phyloP scores from a whole-genome alignment of 2,329 filamentous ascomycete species.

The Colletotrichum higginsianum region DNA sequence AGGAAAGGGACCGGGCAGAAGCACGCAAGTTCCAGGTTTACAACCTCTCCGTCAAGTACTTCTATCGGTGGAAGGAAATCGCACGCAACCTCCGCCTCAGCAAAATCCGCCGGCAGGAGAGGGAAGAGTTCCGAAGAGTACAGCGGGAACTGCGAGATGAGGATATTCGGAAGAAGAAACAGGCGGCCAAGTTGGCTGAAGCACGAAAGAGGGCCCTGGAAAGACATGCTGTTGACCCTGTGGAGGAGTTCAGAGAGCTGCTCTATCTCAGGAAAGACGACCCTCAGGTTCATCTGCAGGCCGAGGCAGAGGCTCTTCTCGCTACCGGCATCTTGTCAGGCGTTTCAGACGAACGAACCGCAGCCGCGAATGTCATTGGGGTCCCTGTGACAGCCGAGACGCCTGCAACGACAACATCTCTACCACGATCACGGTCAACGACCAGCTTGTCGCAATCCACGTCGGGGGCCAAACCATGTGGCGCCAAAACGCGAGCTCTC shows the following conservation, averaged over 20 bases:
- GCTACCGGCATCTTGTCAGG: constrained; percentile 60
- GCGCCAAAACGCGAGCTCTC: constrained; percentile 56
- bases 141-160: constrained; percentile 55
- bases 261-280: constrained; percentile 51
- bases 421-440: constrained; percentile 27
- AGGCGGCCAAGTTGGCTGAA: constrained; percentile 46
- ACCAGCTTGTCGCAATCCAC: constrained; percentile 37
- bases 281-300: constrained; percentile 48
- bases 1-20: constrained; percentile 61
- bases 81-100: constrained; percentile 64
- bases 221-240: constrained; percentile 47
- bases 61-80: constrained; percentile 69
- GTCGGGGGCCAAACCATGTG: constrained; percentile 35
- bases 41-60: constrained; percentile 68
- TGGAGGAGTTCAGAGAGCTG: constrained; percentile 54
- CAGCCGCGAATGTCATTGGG: constrained; percentile 54
- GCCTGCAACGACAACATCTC: constrained; percentile 18
- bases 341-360: constrained; percentile 55
- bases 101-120: constrained; percentile 65
- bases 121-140: constrained; percentile 63
- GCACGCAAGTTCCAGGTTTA: constrained; percentile 65
- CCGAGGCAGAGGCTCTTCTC: constrained; percentile 55
- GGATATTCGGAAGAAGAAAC: constrained; percentile 52
- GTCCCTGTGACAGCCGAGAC: constrained; percentile 36
- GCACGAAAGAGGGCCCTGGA: constrained; percentile 31